phyloP scores from a whole-genome alignment of 1,284 basidiomycete species.

The Trichosporon asahii region DNA sequence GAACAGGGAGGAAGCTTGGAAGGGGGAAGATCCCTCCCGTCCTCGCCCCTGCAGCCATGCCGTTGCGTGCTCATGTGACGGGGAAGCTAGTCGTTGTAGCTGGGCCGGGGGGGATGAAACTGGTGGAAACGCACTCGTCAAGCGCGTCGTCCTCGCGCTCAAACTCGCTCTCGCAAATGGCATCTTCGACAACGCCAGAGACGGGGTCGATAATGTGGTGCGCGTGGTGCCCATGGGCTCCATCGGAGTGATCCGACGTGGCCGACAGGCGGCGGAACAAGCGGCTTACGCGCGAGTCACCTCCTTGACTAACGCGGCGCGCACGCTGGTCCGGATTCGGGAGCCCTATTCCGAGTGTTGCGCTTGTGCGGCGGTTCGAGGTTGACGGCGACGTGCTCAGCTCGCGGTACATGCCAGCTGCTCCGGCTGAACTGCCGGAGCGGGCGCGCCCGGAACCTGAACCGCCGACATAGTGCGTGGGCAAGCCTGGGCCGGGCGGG shows the following conservation, averaged over 20 bases:
- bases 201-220: neutral
- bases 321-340: neutral
- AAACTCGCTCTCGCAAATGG: conserved; percentile 7
- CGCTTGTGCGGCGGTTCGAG: neutral
- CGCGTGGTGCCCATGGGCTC: neutral
- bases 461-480: neutral
- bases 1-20: neutral
- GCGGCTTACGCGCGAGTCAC: neutral
- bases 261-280: conserved; percentile 11
- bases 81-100: neutral
- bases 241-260: neutral
- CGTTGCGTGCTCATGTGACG: neutral
- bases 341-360: neutral
- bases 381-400: neutral
- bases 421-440: neutral
- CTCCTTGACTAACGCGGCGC: neutral
- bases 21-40: neutral
- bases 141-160: conserved; percentile 2
- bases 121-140: conserved; percentile 1
- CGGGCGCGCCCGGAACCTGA: neutral
- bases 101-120: neutral
- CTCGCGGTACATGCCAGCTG: neutral
- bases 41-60: neutral
- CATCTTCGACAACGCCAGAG: neutral
- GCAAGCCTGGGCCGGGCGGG: neutral